Evolutionary conservation across 768 basidiomycete species (phyloP).

Genomic region (Phaeolepiota aurea): DNA sequence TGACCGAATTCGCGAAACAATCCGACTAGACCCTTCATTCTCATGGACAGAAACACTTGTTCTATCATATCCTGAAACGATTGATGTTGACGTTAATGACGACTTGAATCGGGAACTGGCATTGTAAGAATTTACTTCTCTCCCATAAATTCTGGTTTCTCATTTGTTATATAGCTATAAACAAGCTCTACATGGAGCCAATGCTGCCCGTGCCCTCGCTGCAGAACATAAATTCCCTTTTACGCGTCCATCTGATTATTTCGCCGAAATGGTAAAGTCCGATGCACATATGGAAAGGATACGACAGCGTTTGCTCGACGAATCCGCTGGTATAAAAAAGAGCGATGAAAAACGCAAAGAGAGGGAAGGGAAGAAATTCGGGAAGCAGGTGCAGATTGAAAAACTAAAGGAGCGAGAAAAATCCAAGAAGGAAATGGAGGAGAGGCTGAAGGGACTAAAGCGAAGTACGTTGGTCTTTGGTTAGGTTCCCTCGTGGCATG

Average conservation of each 20-base stretch:
- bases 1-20: slow-evolving; percentile 70
- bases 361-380: slow-evolving; percentile 94
- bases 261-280: slow-evolving; percentile 97
- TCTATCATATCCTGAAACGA: slow-evolving; percentile 62
- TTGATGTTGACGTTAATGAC: slow-evolving; percentile 73
- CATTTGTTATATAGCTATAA: slow-evolving; percentile 66
- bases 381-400: slow-evolving; percentile 95
- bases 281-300: slow-evolving; percentile 98
- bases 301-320: slow-evolving; percentile 83
- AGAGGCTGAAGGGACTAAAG: slow-evolving; percentile 79
- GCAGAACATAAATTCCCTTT: slow-evolving; percentile 74
- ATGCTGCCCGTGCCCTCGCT: slow-evolving; percentile 70
- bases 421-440: slow-evolving; percentile 89
- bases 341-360: slow-evolving; percentile 88
- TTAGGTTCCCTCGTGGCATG: neutral
- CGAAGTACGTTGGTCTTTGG: slow-evolving; percentile 52
- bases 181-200: slow-evolving; percentile 83
- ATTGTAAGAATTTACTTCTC: slow-evolving; percentile 66
- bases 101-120: slow-evolving; percentile 93
- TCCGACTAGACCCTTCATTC: slow-evolving; percentile 63
- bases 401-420: slow-evolving; percentile 85
- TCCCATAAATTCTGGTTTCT: slow-evolving; percentile 1
- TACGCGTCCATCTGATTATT: slow-evolving; percentile 88
- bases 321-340: slow-evolving; percentile 81
- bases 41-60: slow-evolving; percentile 82